A percentile compares a stretch with the other conserved stretches of the same genome.
phyloP scores from a whole-genome alignment of 2,329 filamentous ascomycete genomes.

The Pseudocercospora macadamiae region DNA sequence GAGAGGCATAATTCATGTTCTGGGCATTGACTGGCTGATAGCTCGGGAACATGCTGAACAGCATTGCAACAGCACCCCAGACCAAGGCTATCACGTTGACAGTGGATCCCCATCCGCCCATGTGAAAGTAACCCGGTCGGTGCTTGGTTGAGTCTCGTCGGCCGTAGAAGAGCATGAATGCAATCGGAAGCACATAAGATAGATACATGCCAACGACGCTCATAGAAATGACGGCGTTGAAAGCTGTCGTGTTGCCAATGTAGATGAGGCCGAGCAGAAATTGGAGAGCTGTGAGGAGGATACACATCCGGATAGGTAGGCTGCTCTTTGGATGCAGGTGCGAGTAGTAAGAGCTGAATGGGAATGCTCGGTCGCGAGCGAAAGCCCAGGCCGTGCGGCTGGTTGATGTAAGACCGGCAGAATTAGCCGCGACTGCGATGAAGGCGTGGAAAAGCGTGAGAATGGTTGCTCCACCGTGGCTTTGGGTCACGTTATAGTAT shows the following conservation, averaged over 20 bases:
- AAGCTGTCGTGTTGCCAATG: conserved; percentile 23
- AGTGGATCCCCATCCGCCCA: conserved; percentile 40
- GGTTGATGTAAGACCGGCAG: conserved; percentile 41
- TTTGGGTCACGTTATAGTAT: conserved; percentile 30
- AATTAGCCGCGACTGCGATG: conserved; percentile 37
- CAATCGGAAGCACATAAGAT: conserved; percentile 19
- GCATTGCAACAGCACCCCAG: conserved; percentile 50
- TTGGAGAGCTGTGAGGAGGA: conserved; percentile 17
- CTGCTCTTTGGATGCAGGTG: conserved; percentile 10
- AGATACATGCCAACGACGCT: conserved; percentile 21
- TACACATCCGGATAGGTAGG: conserved; percentile 17
- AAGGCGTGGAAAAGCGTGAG: conserved; percentile 40
- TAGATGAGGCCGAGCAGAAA: conserved; percentile 22
- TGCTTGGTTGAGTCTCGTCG: not conserved
- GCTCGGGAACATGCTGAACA: conserved; percentile 53
- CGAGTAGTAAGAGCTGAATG: conserved; percentile 36
- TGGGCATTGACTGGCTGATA: conserved; percentile 43
- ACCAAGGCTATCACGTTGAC: conserved; percentile 47
- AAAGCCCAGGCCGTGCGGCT: conserved; percentile 42
- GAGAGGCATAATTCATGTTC: conserved; percentile 51
- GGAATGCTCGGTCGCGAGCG: conserved; percentile 41
- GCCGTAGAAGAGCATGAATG: conserved; percentile 33
- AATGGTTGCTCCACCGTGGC: conserved; percentile 29
- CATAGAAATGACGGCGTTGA: conserved; percentile 23
- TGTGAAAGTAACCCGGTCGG: conserved; percentile 31